Conservation (phyloP, 1,284 basidiomycete species). For the Ganoderma boninense region DNA sequence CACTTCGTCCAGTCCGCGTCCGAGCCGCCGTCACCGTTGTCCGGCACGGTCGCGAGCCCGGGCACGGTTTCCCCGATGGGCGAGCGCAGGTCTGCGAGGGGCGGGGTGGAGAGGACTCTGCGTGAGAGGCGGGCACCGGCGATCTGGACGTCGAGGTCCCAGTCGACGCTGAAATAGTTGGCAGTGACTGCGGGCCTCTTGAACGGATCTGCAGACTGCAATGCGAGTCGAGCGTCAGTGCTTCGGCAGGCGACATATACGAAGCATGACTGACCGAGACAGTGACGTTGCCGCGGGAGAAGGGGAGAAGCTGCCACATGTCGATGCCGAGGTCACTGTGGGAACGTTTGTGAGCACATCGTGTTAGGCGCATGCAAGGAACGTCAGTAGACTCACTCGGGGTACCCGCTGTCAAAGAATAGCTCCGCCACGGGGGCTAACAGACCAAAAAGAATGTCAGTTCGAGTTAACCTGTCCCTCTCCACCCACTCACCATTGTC, state of each 20-base stretch:
- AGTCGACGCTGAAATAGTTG: constrained; percentile 57
- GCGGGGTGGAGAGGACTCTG: constrained; percentile 51
- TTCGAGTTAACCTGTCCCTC: no score
- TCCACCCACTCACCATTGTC: constrained; percentile 53
- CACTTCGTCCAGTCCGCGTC: constrained; percentile 54
- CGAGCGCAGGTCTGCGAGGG: constrained; percentile 33
- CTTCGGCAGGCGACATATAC: no score
- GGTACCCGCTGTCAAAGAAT: constrained; percentile 40
- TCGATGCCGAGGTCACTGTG: constrained; percentile 52
- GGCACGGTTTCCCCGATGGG: constrained; percentile 49
- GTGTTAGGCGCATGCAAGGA: not conserved
- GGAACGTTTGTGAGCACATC: constrained; percentile 33
- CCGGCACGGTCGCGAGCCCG: constrained; percentile 47
- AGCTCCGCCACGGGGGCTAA: constrained; percentile 55
- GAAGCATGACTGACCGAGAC: constrained; percentile 54
- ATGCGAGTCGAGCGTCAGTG: not conserved
- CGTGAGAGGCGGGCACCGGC: constrained; percentile 56
- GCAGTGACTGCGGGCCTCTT: constrained; percentile 53
- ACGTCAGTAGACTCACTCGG: constrained; percentile 11
- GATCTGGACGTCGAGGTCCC: constrained; percentile 59
- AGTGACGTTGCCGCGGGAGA: constrained; percentile 58
- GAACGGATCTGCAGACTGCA: constrained; percentile 54
- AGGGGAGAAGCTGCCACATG: constrained; percentile 63
- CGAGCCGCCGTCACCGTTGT: constrained; percentile 50
- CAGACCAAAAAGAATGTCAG: not conserved